Base-by-base conservation (phyloP, 768 basidiomycete genomes). In the Termitomyces sp. region DNA sequence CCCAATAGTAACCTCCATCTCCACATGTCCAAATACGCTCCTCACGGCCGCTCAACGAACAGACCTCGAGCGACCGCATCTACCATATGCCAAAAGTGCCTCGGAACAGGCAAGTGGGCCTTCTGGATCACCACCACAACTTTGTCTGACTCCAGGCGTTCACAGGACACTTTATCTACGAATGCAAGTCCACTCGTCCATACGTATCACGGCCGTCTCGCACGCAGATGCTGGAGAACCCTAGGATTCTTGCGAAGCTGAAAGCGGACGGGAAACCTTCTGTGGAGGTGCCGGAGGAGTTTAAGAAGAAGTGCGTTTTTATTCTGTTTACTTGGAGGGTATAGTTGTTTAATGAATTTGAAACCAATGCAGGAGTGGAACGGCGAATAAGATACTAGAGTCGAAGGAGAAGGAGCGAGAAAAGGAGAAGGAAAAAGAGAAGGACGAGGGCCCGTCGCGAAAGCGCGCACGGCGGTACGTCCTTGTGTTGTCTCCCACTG, bases 181-280 rank as follows among this genome's bases (percentile, higher is more conserved):
- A 97, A 76, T 98, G 96, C 83, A 93, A 92, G 74, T 81, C 82
- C 18, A 67, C 83, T 22, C 82, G 90, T 2, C 91, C 93, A 28
- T 98, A 97, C 71, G 79, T 93, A 44, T 85, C 92, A 12, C 83
- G 96, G n/a, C 95, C 95, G 2, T 94, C 93, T 39, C 84, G 94
- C 45, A 92, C 92, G 2, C 84, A 94, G 67, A 86, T 89, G 72
- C 83, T 98, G 16, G 90, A 94, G 67, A 91, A 92, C 58, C 93
- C 93, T 3, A 79, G 75, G 24, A 53, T 85, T 2, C 75, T 89
- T 8, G 82, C 86, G 4, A 91, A 91, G 72, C 73, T 90, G 42
- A 89, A 84, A 72, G 77, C 80, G 0, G 84, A 87, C 8, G 89
- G 88, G 11, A 86, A 88, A 66, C 92, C 93, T 4, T 86, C 85